Conservation (phyloP, 208 protist species). For the Leishmania tarentolae region DNA sequence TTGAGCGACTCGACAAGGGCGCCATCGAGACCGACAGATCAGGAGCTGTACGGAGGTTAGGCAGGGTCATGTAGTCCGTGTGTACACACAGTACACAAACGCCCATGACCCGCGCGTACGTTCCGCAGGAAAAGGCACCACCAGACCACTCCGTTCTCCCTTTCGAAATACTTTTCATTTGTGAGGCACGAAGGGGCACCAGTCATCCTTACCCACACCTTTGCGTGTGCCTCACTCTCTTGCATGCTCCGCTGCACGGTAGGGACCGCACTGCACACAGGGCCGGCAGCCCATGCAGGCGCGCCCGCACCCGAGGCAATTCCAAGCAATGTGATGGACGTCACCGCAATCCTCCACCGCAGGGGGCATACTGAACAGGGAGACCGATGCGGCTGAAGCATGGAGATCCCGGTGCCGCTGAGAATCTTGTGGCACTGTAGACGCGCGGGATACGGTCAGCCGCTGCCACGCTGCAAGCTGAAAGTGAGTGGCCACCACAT, state of each 20-base stretch:
- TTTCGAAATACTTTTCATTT: background rate
- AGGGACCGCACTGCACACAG: slow-evolving; percentile 42
- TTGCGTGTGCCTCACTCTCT: too few species aligned
- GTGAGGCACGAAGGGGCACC: background rate
- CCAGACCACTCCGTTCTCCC: background rate
- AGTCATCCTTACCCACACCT: background rate
- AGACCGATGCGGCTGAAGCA: background rate
- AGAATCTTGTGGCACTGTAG: background rate
- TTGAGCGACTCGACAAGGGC: background rate
- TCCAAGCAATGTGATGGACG: slow-evolving; percentile 46
- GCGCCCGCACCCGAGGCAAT: slow-evolving; percentile 60
- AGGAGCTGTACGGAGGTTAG: background rate
- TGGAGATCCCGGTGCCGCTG: background rate
- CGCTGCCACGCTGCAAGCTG: slow-evolving; percentile 4
- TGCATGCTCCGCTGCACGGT: background rate
- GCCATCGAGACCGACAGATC: too few species aligned
- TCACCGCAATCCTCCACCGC: slow-evolving; percentile 34
- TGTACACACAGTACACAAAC: too few species aligned
- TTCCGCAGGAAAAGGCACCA: background rate
- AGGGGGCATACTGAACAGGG: slow-evolving; percentile 53
- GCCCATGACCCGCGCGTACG: too few species aligned
- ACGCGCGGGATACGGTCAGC: background rate
- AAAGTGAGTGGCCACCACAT: slow-evolving; percentile 56
- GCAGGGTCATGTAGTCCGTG: background rate
- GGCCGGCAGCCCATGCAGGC: slow-evolving; percentile 40